Evolutionary conservation across 176 grass and related monocot species (phyloP).

Genomic region (Cymbopogon citratus): DNA sequence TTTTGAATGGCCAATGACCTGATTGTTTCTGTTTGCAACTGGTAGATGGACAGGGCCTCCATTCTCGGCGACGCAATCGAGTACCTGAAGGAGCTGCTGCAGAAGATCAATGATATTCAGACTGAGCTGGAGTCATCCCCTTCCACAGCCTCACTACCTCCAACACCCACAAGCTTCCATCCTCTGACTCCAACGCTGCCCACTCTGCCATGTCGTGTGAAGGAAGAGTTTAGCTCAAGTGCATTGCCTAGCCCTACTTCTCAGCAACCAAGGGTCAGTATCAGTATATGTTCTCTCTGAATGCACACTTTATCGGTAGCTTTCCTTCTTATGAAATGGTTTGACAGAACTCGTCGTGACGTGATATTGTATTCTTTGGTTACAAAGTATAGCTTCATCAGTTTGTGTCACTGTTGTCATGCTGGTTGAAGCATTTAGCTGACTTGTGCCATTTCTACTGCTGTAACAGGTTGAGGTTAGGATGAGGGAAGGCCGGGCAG

Average conservation of each 20-base stretch:
- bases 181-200: conserved; percentile 82
- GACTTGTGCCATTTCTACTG: not conserved
- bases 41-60: conserved; percentile 94
- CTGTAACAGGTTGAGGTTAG: conserved; percentile 80
- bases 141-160: conserved; percentile 63
- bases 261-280: conserved; percentile 66
- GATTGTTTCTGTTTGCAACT: conserved; percentile 3
- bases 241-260: conserved; percentile 72
- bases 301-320: too few species aligned
- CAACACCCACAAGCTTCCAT: conserved; percentile 77
- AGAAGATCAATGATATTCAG: conserved; percentile 91
- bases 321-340: too few species aligned
- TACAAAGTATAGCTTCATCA: not conserved
- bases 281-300: conserved; percentile 16
- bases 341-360: not conserved
- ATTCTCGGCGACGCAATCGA: conserved; percentile 96
- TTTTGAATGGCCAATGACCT: conserved; percentile 10
- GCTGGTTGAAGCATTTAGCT: not conserved
- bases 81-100: conserved; percentile 93
- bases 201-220: conserved; percentile 62
- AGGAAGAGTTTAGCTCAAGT: conserved; percentile 75
- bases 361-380: not conserved
- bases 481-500: conserved; percentile 72
- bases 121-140: conserved; percentile 75
- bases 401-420: not conserved